Conservation (phyloP, 176 grass and related monocot genomes). For the Pontederia crassipes region DNA sequence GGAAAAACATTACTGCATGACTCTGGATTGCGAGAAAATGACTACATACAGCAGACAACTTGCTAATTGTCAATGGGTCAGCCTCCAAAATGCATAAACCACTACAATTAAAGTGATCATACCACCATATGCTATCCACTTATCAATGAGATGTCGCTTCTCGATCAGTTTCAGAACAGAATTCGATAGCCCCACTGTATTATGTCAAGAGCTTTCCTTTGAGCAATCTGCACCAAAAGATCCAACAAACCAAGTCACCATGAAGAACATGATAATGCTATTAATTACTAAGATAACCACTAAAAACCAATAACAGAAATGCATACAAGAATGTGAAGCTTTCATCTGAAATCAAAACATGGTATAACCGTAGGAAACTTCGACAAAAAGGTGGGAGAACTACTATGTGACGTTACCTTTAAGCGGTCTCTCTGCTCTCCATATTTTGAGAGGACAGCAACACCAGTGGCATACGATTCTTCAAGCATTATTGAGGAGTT, state of each 20-base stretch:
- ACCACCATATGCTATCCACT: constrained; percentile 80
- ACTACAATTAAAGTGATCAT: constrained; percentile 57
- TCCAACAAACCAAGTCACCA: not conserved
- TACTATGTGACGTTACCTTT: constrained; percentile 38
- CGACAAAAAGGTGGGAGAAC: too few species aligned
- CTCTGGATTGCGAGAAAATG: too few species aligned
- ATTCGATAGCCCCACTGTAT: constrained; percentile 86
- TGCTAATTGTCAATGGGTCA: constrained; percentile 42
- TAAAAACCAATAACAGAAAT: too few species aligned
- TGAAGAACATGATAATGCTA: not conserved
- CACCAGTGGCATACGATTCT: constrained; percentile 69
- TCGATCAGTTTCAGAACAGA: constrained; percentile 85
- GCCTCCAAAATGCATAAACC: constrained; percentile 64
- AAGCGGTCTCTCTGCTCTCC: constrained; percentile 79
- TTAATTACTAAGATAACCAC: too few species aligned
- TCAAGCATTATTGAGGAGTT: constrained; percentile 73
- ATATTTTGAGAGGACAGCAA: constrained; percentile 86
- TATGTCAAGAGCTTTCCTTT: constrained; percentile 97
- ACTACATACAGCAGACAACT: too few species aligned
- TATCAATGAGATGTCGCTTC: constrained; percentile 71
- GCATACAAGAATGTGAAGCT: too few species aligned
- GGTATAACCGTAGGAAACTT: too few species aligned
- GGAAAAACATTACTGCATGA: too few species aligned
- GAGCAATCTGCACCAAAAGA: constrained; percentile 48
- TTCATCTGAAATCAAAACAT: too few species aligned